A percentile compares a stretch with the other conserved stretches of the same genome.
These are phyloP conservation scores for Podila verticillata DNA, from an alignment of 192 early-diverging fungal species.

Conservation along the genomic window DNA sequence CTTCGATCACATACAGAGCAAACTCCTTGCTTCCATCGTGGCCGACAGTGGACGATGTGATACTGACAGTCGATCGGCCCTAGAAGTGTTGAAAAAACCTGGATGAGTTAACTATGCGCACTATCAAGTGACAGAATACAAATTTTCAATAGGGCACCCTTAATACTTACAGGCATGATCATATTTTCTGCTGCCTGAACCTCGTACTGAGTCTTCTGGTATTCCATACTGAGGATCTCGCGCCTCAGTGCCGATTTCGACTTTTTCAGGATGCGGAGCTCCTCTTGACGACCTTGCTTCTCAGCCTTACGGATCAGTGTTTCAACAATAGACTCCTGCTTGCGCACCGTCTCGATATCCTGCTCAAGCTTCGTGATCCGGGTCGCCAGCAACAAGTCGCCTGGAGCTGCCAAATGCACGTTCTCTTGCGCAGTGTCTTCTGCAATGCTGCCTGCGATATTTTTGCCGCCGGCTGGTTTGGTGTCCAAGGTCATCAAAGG, in stretches of 20 bases:
- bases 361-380: slow-evolving; percentile 61
- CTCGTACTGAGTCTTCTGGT: slow-evolving; percentile 73
- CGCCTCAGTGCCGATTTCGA: slow-evolving; percentile 62
- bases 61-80: slow-evolving; percentile 60
- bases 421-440: slow-evolving; percentile 56
- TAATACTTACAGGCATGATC: slow-evolving; percentile 57
- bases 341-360: slow-evolving; percentile 63
- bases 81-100: slow-evolving; percentile 12
- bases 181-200: slow-evolving; percentile 67
- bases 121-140: neutral
- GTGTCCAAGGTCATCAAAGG: neutral
- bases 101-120: neutral
- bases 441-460: slow-evolving; percentile 40
- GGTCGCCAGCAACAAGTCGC: slow-evolving; percentile 71
- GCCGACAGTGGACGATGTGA: slow-evolving; percentile 62
- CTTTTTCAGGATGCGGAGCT: slow-evolving; percentile 71
- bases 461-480: neutral
- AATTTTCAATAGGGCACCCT: neutral
- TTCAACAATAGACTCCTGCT: slow-evolving; percentile 75
- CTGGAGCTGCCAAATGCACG: slow-evolving; percentile 70
- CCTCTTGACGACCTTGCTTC: slow-evolving; percentile 58
- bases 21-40: slow-evolving; percentile 63
- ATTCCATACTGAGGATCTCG: slow-evolving; percentile 65
- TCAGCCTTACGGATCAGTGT: slow-evolving; percentile 71
- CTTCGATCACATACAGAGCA: slow-evolving; percentile 74